Base-by-base conservation (phyloP, 1,139 yeast genomes). In the Blastobotrys apis region DNA sequence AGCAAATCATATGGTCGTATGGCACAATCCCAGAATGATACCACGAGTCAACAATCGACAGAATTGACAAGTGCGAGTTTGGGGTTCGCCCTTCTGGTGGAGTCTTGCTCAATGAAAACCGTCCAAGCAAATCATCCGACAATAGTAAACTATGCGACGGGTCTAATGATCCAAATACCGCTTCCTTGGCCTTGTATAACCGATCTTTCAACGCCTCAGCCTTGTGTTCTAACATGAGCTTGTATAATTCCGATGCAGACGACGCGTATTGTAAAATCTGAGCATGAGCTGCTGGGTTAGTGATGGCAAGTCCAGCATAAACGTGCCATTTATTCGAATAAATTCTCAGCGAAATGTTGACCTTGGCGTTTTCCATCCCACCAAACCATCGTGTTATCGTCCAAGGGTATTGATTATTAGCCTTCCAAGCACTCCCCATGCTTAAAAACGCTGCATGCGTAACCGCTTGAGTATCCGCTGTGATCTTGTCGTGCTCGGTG, bases 391-490 rank as follows among this genome's bases (percentile, higher is more conserved):
- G 73, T 2, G 84, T 78, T 4, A 84, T 80, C 52, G 82, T 84
- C 98, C 98, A 92, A 0, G 98, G 98, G 61, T 88, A 92, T 60
- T 85, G 84, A 58, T 81, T 75, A 50, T 75, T 72, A 38, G 81
- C 78, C 55, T 77, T 83, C 98, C 98, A 92, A 2, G 98, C 98
- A 8, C 82, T 80, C 1, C 98, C 98, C 98, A 92, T 92, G 43
- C 94, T 84, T 49, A 92, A 71, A 60, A 92, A 92, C 0, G 97
- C 97, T 5, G 97, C 97, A 62, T 92, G 98, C 0, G 98, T 92
- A 13, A 92, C 97, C 0, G 97, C 98, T 64, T 92, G 98, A 3
- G 97, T 94, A 62, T 92, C 98, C 0, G 98, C 98, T 0, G 98
- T 92, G 49, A 92, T 92, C 53, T 77, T 77, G 60, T 92, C 98